Base-by-base conservation (phyloP, 805 yeast species). In the Barnettozyma salicaria region DNA sequence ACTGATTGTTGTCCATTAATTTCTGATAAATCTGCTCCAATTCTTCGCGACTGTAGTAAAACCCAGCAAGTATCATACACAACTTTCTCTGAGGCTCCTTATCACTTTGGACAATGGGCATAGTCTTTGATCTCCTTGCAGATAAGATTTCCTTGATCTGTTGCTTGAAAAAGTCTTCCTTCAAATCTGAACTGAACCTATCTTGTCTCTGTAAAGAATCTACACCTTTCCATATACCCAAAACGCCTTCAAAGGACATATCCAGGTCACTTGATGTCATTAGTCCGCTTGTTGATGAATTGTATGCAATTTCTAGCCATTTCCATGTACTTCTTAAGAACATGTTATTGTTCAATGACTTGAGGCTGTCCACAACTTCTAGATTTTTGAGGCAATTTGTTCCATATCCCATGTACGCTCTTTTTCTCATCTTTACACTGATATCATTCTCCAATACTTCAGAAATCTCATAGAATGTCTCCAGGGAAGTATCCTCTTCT, bases 191-290 rank as follows among this genome's bases (percentile, higher is more conserved):
- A 11, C 57, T 34, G 44, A 64, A 68, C 34, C 86, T 62, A 29
- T 68, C 70, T 42, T 76, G 76, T 30, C 68, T 60, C 7, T 63
- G 59, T 17, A 70, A 60, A 1, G 70, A 80, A 5, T 68, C 72
- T 13, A 72, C 68, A 21, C 89, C 89, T 49, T 78, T 78, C 98
- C 97, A 90, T 24, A 90, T 76, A 8, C 95, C 95, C 19, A 78
- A 59, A 3, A 90, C 94, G 6, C 98, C 98, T 46, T 83, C 80
- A 55, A 75, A 88, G 1, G 95, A 89, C 22, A 90, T 67, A 53
- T 90, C 96, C 26, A 86, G 63, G 13, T 74, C 79, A 18, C 76
- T 78, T 5, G 81, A 70, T 3, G 74, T 64, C 82, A 85, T 80
- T 2, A 80, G 64, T 0, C 85, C 81, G 34, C 78, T 73, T 14